Base-by-base conservation (phyloP, 1,139 yeast genomes). In the Scheffersomyces quercinus region DNA sequence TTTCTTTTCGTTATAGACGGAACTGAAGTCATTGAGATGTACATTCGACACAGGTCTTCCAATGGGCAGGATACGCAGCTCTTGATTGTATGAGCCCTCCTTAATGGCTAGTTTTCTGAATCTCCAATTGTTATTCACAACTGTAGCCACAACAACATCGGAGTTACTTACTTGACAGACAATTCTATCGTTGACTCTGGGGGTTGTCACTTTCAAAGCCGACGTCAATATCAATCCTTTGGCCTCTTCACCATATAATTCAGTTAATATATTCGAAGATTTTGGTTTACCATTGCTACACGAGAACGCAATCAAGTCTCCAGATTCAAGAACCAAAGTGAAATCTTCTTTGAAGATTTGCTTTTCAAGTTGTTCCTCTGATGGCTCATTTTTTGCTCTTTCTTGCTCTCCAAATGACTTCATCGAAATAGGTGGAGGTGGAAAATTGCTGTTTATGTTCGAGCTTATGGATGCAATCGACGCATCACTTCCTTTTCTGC, bases 101-200 rank as follows among this genome's bases (percentile, higher is more conserved):
- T 74, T 73, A 11, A 83, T 68, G 5, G 62, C 62, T 32, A 85
- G 67, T 14, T 67, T 66, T 48, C 85, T 65, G 35, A 81, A 74
- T 48, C 74, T 79, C 91, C 95, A 85, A 42, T 73, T 75, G 54
- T 83, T 83, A 49, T 85, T 83, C 9, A 84, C 74, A 6, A 76
- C 82, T 0, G 87, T 79, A 1, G 85, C 85, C 3, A 87, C 82
- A 9, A 84, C 64, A 12, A 88, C 54, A 33, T 77, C 78, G 15
- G 78, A 81, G 42, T 73, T 71, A 20, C 65, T 67, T 2, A 81
- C 69, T 35, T 79, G 75, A 45, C 83, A 79, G 1, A 88, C 79
- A 30, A 88, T 68, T 49, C 93, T 72, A 58, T 87, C 95, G 53
- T 81, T 83, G 28, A 87, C 82, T 58, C 95, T 74, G 3, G 95